Evolutionary conservation across 2,329 filamentous ascomycete genomes (phyloP), one percentile per base, ranked within the genome.

Genomic region (Fusarium sp.): DNA sequence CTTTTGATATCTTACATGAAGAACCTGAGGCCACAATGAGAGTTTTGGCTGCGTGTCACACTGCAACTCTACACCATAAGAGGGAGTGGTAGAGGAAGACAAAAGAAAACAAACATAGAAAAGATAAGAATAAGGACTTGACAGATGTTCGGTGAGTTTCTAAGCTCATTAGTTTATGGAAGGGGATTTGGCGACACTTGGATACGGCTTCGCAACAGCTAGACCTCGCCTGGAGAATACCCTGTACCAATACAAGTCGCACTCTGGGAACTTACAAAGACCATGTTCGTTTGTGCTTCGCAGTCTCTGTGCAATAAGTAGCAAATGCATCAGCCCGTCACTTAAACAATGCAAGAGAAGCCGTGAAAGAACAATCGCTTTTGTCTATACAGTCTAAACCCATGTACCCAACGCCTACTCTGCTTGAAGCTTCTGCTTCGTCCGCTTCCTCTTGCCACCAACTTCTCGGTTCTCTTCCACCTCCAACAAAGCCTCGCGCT

Each of bases 391-490:
- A 30, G 40, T 27, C 40, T 33, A 62, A 22, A 40, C 22, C 45
- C 25, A 47, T 4, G 43, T 52, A 11, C 5, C 14, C 8, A 37
- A 15, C 17, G 7, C 40, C 65, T 76, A 83, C 35, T 79, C 79
- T 17, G 80, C 78, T 40, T 85, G 83, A 45, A 90, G 79, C 84
- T 90, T 92, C 79, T 88, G 84, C 85, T 90, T 91, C 14, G 84
- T 87, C 69, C 89, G 84, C 83, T 91, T 92, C 77, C 90, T 85
- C 86, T 97, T 97, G n/a, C 97, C 97, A 65, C 93, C 91, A 6
- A 98, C 95, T 84, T 98, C 95, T 78, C 93, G 92, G 12, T 94
- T 93, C 84, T 98, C 95, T 81, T 98, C 97, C 74, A 98, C 94
- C 83, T 97, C 94, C 77, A 98, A 83, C 81, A 96, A 81, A 1